Base-by-base conservation (phyloP, 768 basidiomycete genomes). In the Hemileccinum rubropunctum region DNA sequence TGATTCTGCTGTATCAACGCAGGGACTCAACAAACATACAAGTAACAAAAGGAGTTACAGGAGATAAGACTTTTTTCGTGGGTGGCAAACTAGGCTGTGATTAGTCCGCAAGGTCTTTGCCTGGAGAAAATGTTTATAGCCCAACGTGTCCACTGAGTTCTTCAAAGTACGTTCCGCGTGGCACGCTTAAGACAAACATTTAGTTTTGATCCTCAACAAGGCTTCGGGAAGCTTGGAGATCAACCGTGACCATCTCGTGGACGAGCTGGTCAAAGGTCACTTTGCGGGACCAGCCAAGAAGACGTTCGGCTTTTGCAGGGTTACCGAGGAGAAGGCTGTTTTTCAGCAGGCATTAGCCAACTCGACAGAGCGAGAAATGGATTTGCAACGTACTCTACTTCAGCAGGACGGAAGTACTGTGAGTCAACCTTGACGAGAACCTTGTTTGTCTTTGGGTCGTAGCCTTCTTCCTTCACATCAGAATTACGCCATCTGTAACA, bases 361-460 rank as follows among this genome's bases (percentile, higher is more conserved):
- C 18, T 17, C 27, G 23, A 23, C 23, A 13, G 48, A 30, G 23
- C 18, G 21, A 17, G 38, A 28, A 33, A 23, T 23, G 35, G 32
- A 40, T 34, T 38, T 20, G 54, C 14, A 10, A 84, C 88, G 54
- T 62, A 91, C 85, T 95, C 92, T 71, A 95, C 92, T 82, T 95
- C 91, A 17, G 91, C 89, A 9, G 91, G 91, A 68, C 94, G 88
- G 87, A 94, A 97, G 76, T 97, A 95, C 58, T 77, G 76, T 21
- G 87, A 67, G 71, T 98, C 95, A 34, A 98, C 81, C 62, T 83
- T 85, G 60, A 98, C 92, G 42, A 95, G 71, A 32, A 79, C 77
- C 58, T 78, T 83, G 58, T 81, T 82, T 2, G 83, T 84, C 65
- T 84, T 78, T 54, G 71, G 59, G 64, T 92, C 83, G 48, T 82